Percentiles rank a stretch among this genome's conserved stretches.
Conservation (phyloP, 345 rosid genomes). For the Bruguiera parviflora region DNA sequence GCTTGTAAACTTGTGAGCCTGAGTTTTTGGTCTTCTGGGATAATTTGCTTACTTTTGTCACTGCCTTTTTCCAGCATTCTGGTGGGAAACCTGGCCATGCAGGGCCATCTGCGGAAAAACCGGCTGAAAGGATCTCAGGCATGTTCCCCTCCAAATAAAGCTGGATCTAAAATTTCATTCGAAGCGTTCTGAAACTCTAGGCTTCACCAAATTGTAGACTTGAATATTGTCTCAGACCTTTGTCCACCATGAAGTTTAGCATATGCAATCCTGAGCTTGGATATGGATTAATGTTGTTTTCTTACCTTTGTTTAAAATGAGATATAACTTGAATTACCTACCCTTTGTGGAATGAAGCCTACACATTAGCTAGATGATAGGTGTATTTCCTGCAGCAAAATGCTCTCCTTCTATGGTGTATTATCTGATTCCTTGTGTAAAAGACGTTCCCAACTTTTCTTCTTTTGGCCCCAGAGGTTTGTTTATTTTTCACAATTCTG, state of each 20-base stretch:
- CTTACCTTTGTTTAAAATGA: background rate
- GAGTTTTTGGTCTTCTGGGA: background rate
- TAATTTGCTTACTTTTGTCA: background rate
- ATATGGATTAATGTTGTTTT: background rate
- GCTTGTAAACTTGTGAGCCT: slow-evolving; percentile 1
- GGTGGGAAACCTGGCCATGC: slow-evolving; percentile 54
- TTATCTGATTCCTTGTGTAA: no score
- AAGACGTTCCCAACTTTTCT: no score
- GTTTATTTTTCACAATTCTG: background rate
- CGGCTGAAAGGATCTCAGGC: slow-evolving; percentile 70
- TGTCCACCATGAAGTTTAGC: background rate
- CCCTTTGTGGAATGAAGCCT: no score
- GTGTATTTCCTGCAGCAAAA: no score
- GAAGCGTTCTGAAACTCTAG: background rate
- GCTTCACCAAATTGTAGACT: background rate
- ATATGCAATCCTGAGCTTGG: background rate
- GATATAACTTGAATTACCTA: no score
- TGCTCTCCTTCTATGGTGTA: no score
- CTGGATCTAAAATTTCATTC: background rate
- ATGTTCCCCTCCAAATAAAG: slow-evolving; percentile 1
- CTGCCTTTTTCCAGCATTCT: slow-evolving; percentile 18
- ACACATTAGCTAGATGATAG: no score
- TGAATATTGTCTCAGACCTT: background rate
- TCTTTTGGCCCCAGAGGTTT: background rate
- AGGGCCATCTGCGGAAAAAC: slow-evolving; percentile 68